A percentile compares a stretch with the other conserved stretches of the same genome.
Conservation (phyloP, 768 basidiomycete species). For the Lentinula sp. region DNA sequence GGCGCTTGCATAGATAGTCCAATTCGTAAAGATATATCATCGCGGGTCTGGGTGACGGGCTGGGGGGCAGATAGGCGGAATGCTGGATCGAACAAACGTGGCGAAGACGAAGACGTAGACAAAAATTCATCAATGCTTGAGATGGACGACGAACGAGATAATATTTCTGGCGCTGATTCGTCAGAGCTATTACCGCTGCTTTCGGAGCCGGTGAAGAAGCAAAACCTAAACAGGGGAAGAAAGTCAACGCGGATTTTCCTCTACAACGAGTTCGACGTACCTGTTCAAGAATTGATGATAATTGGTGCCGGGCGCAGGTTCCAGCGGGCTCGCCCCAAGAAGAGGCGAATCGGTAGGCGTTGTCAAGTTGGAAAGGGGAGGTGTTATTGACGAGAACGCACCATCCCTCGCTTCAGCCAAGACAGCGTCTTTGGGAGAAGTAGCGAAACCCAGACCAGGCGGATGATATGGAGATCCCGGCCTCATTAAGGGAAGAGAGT, state of each 20-base stretch:
- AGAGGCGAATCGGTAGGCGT: conserved; percentile 1
- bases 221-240: conserved; percentile 44
- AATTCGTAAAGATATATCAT: conserved; percentile 4
- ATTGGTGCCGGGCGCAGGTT: conserved; percentile 26
- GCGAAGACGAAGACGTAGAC: conserved; percentile 23
- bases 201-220: conserved; percentile 70
- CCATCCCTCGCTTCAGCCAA: conserved; percentile 10
- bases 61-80: background rate
- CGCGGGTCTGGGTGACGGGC: conserved; percentile 1
- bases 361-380: conserved; percentile 9
- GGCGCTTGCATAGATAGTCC: background rate
- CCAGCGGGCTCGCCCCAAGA: background rate
- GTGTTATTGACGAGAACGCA: conserved; percentile 11
- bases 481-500: conserved; percentile 15
- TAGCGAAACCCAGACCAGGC: conserved; percentile 16
- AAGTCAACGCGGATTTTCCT: conserved; percentile 5
- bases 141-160: conserved; percentile 37
- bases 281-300: conserved; percentile 62
- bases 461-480: conserved; percentile 37
- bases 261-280: conserved; percentile 31
- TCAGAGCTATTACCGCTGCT: conserved; percentile 10
- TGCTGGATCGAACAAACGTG: conserved; percentile 17
- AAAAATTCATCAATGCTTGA: conserved; percentile 52
- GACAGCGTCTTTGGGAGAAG: conserved; percentile 8
- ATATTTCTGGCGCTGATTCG: conserved; percentile 6